Evolutionary conservation across 75 land plant species (phyloP).

Genomic region (Chamaecyparis obtusa): DNA sequence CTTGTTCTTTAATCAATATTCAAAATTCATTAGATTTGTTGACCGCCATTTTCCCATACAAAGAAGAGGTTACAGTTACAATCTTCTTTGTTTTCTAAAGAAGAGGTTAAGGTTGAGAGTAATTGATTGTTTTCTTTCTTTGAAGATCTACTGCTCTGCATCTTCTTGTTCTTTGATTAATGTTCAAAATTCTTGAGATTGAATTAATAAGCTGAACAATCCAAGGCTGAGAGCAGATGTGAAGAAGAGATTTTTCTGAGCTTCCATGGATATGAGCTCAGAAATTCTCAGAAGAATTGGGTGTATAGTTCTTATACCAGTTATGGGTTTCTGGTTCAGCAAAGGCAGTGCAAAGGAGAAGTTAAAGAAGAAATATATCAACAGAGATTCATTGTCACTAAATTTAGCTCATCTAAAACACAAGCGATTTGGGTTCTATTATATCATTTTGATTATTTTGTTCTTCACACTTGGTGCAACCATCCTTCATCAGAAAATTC

Average conservation of each 20-base stretch:
- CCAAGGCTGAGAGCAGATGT: background rate
- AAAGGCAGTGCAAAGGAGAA: background rate
- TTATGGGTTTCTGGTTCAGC: background rate
- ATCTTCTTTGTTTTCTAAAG: too few relatives aligned
- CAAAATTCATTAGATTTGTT: background rate
- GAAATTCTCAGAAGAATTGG: background rate
- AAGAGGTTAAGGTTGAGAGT: too few relatives aligned
- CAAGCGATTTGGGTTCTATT: background rate
- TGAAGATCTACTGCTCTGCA: background rate
- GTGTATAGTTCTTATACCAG: background rate
- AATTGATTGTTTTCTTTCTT: background rate
- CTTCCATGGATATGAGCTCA: background rate
- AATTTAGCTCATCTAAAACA: background rate
- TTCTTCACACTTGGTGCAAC: background rate
- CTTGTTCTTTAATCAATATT: background rate
- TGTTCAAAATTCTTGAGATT: background rate
- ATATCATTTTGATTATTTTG: background rate
- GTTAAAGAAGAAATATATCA: background rate
- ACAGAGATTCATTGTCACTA: background rate
- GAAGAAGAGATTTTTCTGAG: background rate
- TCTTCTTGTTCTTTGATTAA: background rate
- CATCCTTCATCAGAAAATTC: background rate
- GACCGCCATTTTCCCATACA: too few relatives aligned
- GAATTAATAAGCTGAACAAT: background rate
- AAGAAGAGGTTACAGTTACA: too few relatives aligned